These are phyloP conservation scores for Ogataea salicorniae DNA, from an alignment of 805 yeast species.

Conservation along the genomic window DNA sequence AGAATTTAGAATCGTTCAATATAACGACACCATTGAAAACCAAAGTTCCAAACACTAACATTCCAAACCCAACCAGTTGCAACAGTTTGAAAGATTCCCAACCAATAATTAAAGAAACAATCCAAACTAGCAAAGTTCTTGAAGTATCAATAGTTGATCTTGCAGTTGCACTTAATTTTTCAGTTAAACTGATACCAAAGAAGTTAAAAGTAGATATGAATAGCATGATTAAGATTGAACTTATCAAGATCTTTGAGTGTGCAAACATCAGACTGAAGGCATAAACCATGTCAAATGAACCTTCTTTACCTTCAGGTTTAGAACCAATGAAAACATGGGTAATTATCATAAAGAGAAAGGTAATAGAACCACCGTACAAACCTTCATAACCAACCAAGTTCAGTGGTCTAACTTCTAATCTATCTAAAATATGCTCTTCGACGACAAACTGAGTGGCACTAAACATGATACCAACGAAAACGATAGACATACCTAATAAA, in stretches of 20 bases:
- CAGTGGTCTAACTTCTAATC: conserved; percentile 52
- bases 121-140: conserved; percentile 71
- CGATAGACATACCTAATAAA: conserved; percentile 51
- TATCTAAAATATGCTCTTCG: conserved; percentile 62
- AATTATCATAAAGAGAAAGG: conserved; percentile 40
- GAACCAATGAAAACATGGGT: conserved; percentile 40
- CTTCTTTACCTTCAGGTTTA: conserved; percentile 34
- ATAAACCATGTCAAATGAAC: conserved; percentile 51
- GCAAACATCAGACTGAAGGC: conserved; percentile 46
- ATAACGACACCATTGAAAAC: conserved; percentile 64
- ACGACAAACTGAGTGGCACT: conserved; percentile 74
- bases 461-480: conserved; percentile 58
- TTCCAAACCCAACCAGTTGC: conserved; percentile 59
- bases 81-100: conserved; percentile 67
- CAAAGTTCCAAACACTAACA: conserved; percentile 66
- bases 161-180: conserved; percentile 64
- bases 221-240: conserved; percentile 62
- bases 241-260: conserved; percentile 37
- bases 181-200: conserved; percentile 67
- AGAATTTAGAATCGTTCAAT: conserved; percentile 42
- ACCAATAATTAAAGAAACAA: conserved; percentile 60
- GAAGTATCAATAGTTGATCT: conserved; percentile 77
- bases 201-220: conserved; percentile 69
- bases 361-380: conserved; percentile 49
- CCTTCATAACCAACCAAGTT: conserved; percentile 74